Evolutionary conservation across 2,329 filamentous ascomycete genomes (phyloP), one percentile per base, ranked within the genome.

Genomic region (Cyanodermella asteris): DNA sequence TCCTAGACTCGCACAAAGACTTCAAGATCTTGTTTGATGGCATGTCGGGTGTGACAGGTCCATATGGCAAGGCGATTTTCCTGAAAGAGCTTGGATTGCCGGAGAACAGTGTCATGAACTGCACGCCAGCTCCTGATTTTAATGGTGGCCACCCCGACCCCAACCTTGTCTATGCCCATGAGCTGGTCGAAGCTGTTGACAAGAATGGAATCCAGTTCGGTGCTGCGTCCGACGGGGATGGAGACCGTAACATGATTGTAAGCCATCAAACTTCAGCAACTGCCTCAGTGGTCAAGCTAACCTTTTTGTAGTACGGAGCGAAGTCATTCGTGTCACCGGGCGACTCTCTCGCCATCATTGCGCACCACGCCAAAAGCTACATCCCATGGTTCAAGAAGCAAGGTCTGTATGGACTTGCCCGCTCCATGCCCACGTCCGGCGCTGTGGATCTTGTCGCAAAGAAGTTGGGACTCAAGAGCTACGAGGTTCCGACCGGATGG

Each of bases 231-330:
- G 87, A 97, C 39, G 87, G 87, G 39, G 87, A 97, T 42, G 87
- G 87, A 42, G 87, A 97, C 60, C 77, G 87, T 40, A 97, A 97
- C 69, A 97, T 97, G 87, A 97, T 97, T 46, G n/a, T n/a, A n/a
- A n/a, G n/a, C n/a, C n/a, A n/a, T n/a, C n/a, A n/a, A n/a, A n/a
- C n/a, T n/a, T n/a, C n/a, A n/a, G n/a, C n/a, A n/a, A n/a, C n/a
- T n/a, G n/a, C n/a, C n/a, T n/a, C n/a, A n/a, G n/a, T n/a, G n/a
- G n/a, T n/a, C n/a, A n/a, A n/a, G n/a, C n/a, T n/a, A n/a, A n/a
- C n/a, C n/a, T n/a, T n/a, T n/a, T n/a, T n/a, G n/a, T n/a, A n/a
- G n/a, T 97, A 97, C 55, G 87, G 87, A 34, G 82, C 84, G 37
- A 84, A 90, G 43, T 71, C 75, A 22, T 97, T 97, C 45, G 87